Evolutionary conservation across 2,329 filamentous ascomycete genomes (phyloP).

Genomic region (Tetracladium maxilliforme): DNA sequence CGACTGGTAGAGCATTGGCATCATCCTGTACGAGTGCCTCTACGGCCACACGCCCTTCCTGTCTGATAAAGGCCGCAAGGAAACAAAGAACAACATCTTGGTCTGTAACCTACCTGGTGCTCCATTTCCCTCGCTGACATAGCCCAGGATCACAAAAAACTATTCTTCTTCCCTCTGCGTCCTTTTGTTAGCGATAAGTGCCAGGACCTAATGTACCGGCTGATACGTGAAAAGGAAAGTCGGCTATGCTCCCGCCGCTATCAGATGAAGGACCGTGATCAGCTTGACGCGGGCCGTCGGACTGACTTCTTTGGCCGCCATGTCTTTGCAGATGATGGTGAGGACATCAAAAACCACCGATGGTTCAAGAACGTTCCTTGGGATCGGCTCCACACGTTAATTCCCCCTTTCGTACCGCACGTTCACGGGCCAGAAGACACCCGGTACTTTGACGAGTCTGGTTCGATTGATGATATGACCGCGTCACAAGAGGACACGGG

Average conservation of each 20-base stretch:
- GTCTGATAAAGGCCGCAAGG: constrained; percentile 59
- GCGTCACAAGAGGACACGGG: constrained; percentile 3
- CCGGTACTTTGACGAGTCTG: constrained; percentile 68
- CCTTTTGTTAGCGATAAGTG: constrained; percentile 54
- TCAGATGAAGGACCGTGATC: constrained; percentile 42
- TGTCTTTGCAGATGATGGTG: constrained; percentile 72
- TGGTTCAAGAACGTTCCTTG: constrained; percentile 75
- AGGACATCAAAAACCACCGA: constrained; percentile 77
- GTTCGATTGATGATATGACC: constrained; percentile 2
- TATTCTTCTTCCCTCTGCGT: constrained; percentile 55
- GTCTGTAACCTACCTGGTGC: no score
- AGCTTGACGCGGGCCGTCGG: constrained; percentile 11
- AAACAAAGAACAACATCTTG: constrained; percentile 77
- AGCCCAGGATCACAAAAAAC: constrained; percentile 51
- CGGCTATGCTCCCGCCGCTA: constrained; percentile 70
- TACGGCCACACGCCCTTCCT: constrained; percentile 88
- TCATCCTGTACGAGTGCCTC: constrained; percentile 89
- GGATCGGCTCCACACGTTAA: constrained; percentile 55
- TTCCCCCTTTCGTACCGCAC: constrained; percentile 68
- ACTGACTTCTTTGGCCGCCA: constrained; percentile 35
- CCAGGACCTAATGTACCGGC: constrained; percentile 57
- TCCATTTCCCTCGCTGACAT: constrained; percentile 6
- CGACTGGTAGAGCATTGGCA: constrained; percentile 93
- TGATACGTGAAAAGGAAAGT: constrained; percentile 60
- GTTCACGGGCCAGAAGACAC: constrained; percentile 58